Evolutionary conservation across 2,329 filamentous ascomycete species (phyloP).

Genomic region (Hymenoscyphus linearis): DNA sequence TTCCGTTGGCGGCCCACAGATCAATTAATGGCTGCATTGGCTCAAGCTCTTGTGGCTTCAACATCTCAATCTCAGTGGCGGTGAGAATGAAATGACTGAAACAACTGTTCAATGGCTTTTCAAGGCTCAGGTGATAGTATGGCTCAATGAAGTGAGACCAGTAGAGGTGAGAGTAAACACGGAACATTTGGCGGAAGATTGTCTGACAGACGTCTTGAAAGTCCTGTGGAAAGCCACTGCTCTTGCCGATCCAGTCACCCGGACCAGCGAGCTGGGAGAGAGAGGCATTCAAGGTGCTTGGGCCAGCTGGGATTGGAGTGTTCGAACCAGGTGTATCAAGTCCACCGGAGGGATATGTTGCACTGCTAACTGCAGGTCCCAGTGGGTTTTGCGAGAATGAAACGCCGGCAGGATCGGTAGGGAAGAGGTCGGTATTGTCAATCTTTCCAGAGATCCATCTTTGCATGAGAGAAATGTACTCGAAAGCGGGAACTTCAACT

Average conservation of each 20-base stretch:
- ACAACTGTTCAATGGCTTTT: slow-evolving; percentile 80
- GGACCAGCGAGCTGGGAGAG: slow-evolving; percentile 57
- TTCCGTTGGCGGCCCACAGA: slow-evolving; percentile 83
- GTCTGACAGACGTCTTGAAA: slow-evolving; percentile 88
- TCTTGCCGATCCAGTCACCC: slow-evolving; percentile 80
- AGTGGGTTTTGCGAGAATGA: slow-evolving; percentile 60
- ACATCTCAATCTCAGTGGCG: slow-evolving; percentile 73
- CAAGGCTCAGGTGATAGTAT: slow-evolving; percentile 76
- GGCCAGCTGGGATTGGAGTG: slow-evolving; percentile 33
- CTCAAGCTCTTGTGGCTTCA: slow-evolving; percentile 85
- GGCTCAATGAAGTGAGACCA: slow-evolving; percentile 88
- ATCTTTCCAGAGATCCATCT: slow-evolving; percentile 97
- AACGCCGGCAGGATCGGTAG: slow-evolving; percentile 70
- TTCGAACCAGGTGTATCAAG: slow-evolving; percentile 38
- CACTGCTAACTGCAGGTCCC: slow-evolving; percentile 52
- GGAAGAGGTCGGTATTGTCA: slow-evolving; percentile 83
- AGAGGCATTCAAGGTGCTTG: slow-evolving; percentile 44
- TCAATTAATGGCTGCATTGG: slow-evolving; percentile 95
- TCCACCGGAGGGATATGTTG: slow-evolving; percentile 50
- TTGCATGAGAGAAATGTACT: slow-evolving; percentile 94
- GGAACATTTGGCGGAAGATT: slow-evolving; percentile 97
- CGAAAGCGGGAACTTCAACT: slow-evolving; percentile 84
- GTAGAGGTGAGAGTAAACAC: slow-evolving; percentile 95
- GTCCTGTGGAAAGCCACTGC: slow-evolving; percentile 84
- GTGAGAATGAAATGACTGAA: slow-evolving; percentile 82